Evolutionary conservation across 208 protist species (phyloP), one percentile per base, ranked within the genome.

Genomic region (Leishmania amazonensis): DNA sequence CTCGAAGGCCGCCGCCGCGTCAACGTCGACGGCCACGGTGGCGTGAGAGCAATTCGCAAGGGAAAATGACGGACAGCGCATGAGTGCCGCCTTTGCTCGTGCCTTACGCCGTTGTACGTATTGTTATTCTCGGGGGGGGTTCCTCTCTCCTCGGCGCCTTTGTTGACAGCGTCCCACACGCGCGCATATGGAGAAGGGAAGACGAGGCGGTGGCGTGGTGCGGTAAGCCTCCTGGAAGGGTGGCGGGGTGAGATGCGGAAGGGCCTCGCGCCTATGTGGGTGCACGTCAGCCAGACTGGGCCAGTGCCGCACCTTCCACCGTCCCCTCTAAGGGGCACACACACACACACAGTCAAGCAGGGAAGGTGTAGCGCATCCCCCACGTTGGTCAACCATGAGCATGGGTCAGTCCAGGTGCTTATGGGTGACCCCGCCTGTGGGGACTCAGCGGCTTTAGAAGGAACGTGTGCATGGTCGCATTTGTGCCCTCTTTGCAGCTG

Each of bases 1-100:
- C 73, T 81, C n/a, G 83, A 85, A 42, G 21, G 58, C 45, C 64
- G 9, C 53, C 9, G 42, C 72, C 31, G 80, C 80, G 47, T 54
- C 71, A 57, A 35, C 71, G 47, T 8, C 71, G 45, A 35, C 49
- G 17, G 42, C 31, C 6, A 35, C 47, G 49, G 45, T 57, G 71
- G 71, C 28, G n/a, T 75, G 71, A 75, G 24, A 35, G 28, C 17
- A 3, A 54, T 21, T 9, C 21, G 19, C 54, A 45, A 53, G 40
- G 68, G 21, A 31, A 9, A 31, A 31, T 3, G 21, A 49, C 8
- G 35, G 68, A 19, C 40, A 40, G 31, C 31, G 3, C 28, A 40
- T 40, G 15, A 49, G 45, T 8, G 9, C 47, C 3, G 35, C 5
- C 24, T 47, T 70, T 35, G 28, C n/a, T 72, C 8, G 70, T 40